Evolutionary conservation across 345 rosid species (phyloP), one percentile per base, ranked within the genome.

Genomic region (Ricinus communis): DNA sequence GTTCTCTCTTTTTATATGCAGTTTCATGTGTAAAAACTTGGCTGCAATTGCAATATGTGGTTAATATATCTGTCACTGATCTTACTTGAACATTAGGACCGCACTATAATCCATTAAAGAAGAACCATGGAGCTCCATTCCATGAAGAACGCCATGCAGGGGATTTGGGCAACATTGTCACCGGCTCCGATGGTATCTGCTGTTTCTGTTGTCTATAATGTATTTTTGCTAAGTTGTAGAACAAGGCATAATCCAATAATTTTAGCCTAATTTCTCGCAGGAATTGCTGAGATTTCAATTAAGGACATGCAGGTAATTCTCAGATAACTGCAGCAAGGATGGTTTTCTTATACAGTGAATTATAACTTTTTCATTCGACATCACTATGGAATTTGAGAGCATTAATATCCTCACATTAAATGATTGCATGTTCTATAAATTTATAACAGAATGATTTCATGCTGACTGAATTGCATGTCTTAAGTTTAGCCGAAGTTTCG

Each of bases 101-200:
- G 77, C 98, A 94, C 85, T 94, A 88, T 80, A 94, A 91, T 90
- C 98, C 97, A 58, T 56, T 86, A 13, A 91, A 86, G 80, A 93
- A 82, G 76, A 72, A 80, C 68, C 98, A 94, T 36, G 98, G 98
- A 18, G 78, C 91, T 75, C 97, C 97, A 22, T 14, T 77, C 40
- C 92, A 90, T 68, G 47, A 71, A 3, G 88, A 88, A 75, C 90
- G 98, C 27, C 98, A 94, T 77, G 96, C 98, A 2, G 98, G 98
- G 30, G 98, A 94, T 77, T 81, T 94, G 87, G 98, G 98, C 21
- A 94, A 94, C 83, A 80, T 94, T 53, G 51, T 86, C 31, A 97
- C 92, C 2, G 91, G 91, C 69, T 45, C 88, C 56, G 90, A 91
- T 51, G 97, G 98, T 94, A 81, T 53, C 57, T 25, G 15, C 30